Percentiles rank a stretch among this genome's conserved stretches.
phyloP scores from a whole-genome alignment of 768 basidiomycete genomes.

The Suillus discolor region DNA sequence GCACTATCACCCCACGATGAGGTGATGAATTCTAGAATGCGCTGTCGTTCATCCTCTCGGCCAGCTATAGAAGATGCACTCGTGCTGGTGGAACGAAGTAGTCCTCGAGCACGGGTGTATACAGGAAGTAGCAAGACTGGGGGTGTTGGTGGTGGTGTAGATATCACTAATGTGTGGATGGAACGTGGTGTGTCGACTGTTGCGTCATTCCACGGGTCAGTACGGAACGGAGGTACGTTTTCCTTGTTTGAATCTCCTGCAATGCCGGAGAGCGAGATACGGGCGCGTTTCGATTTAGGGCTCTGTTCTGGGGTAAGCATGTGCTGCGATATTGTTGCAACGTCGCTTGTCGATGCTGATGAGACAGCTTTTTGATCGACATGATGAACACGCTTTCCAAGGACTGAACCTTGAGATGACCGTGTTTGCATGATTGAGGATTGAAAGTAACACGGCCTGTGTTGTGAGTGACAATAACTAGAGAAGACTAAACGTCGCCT shows the following conservation, averaged over 20 bases:
- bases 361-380: conserved; percentile 22
- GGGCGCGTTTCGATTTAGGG: conserved; percentile 66
- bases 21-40: conserved; percentile 60
- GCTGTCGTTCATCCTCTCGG: conserved; percentile 62
- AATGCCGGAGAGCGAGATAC: conserved; percentile 41
- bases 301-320: conserved; percentile 57
- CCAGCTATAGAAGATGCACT: conserved; percentile 58
- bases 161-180: conserved; percentile 42
- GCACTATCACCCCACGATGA: conserved; percentile 46
- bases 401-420: conserved; percentile 45
- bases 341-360: conserved; percentile 13
- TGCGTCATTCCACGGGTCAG: conserved; percentile 37
- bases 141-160: conserved; percentile 67
- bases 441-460: conserved; percentile 1
- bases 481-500: background rate
- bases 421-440: conserved; percentile 42
- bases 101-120: conserved; percentile 64
- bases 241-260: conserved; percentile 75
- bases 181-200: conserved; percentile 42
- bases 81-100: conserved; percentile 74
- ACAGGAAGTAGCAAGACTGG: conserved; percentile 46
- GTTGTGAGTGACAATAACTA: background rate
- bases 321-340: conserved; percentile 6
- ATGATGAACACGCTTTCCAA: conserved; percentile 53
- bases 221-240: conserved; percentile 67